A percentile compares a stretch with the other conserved stretches of the same genome.
phyloP scores from a whole-genome alignment of 345 rosid species.

The Bruguiera gymnorhiza region DNA sequence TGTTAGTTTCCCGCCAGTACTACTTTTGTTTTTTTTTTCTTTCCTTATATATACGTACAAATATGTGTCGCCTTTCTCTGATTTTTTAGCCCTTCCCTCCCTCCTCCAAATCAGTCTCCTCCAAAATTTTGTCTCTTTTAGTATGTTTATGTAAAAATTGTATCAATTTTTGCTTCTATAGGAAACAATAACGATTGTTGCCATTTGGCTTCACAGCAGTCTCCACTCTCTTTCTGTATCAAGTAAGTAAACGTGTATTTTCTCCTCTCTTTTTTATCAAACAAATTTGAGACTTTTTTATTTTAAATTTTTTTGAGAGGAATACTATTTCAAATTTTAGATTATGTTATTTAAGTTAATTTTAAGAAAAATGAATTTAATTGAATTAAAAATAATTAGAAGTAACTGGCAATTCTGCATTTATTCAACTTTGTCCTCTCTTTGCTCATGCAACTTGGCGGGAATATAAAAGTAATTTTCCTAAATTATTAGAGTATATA shows the following conservation, averaged over 20 bases:
- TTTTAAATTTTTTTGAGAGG: too few relatives aligned
- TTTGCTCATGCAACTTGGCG: conserved; percentile 23
- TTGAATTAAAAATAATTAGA: conserved; percentile 9
- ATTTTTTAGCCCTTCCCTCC: conserved; percentile 18
- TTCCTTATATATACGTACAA: too few relatives aligned
- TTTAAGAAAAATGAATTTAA: neutral
- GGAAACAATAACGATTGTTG: too few relatives aligned
- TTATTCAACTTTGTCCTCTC: conserved; percentile 13
- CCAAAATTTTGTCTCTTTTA: neutral
- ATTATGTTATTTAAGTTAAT: neutral
- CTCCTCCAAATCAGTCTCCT: conserved; percentile 13
- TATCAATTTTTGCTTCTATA: too few relatives aligned
- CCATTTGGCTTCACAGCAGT: too few relatives aligned
- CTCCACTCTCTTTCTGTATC: neutral
- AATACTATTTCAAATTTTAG: too few relatives aligned
- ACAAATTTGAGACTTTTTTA: too few relatives aligned
- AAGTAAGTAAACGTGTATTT: neutral
- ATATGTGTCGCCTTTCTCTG: conserved; percentile 11
- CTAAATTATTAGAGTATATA: too few relatives aligned
- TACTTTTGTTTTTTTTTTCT: too few relatives aligned
- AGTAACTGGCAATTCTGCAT: conserved; percentile 14
- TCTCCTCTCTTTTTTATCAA: neutral
- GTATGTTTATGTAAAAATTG: neutral
- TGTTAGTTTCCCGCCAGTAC: too few relatives aligned
- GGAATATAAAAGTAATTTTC: conserved; percentile 14